Percentiles rank a stretch among this genome's conserved stretches.
These are phyloP conservation scores for Rickenella mellea DNA, from an alignment of 768 basidiomycete species.

Conservation along the genomic window DNA sequence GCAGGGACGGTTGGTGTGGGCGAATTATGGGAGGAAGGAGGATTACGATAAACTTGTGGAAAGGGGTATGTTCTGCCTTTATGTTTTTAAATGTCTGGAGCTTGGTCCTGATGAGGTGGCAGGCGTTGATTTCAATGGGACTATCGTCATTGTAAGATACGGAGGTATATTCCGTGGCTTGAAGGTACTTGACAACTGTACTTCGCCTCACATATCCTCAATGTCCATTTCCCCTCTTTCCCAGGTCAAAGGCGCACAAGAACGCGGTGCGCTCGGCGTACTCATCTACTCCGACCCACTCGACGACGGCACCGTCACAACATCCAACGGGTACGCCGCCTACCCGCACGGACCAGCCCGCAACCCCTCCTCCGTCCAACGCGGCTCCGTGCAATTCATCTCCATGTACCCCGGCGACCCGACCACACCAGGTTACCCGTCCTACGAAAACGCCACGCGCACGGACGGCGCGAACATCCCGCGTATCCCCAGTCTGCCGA, in stretches of 20 bases:
- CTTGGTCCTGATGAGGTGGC: constrained; percentile 8
- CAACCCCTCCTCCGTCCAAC: constrained; percentile 74
- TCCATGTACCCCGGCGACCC: constrained; percentile 42
- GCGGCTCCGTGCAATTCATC: constrained; percentile 75
- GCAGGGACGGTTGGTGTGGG: constrained; percentile 63
- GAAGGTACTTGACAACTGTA: constrained; percentile 39
- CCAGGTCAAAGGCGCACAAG: constrained; percentile 75
- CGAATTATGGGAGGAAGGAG: constrained; percentile 67
- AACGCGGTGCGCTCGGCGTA: constrained; percentile 67
- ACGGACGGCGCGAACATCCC: constrained; percentile 54
- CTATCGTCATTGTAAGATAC: constrained; percentile 73
- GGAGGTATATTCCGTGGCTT: constrained; percentile 75
- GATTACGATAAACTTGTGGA: constrained; percentile 61
- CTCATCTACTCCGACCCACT: constrained; percentile 82
- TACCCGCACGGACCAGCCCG: constrained; percentile 86
- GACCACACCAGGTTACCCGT: constrained; percentile 79
- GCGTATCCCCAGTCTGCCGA: constrained; percentile 77
- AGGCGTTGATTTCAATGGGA: constrained; percentile 68
- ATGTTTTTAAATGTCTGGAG: background rate
- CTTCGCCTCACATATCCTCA: background rate
- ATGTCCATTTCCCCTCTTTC: background rate
- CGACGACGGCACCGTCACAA: constrained; percentile 75
- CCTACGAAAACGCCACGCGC: constrained; percentile 74
- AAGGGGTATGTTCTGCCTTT: constrained; percentile 25
- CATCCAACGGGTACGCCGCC: constrained; percentile 47